Evolutionary conservation across 208 protist genomes (phyloP), one percentile per base, ranked within the genome.

Genomic region (Phytomonas sp.): DNA sequence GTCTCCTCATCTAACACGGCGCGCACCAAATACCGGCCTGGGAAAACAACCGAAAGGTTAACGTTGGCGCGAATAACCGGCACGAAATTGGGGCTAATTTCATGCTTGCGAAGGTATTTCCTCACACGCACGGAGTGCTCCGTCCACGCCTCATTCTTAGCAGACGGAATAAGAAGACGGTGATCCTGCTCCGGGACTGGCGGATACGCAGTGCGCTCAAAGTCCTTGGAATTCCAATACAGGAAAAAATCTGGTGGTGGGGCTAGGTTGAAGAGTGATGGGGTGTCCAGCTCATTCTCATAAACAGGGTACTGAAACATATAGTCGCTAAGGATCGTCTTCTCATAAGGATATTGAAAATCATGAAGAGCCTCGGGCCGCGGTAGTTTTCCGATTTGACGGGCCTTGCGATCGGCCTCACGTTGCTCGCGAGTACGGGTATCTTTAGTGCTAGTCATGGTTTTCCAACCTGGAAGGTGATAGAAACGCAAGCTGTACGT

Each of bases 251-350:
- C 78, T 6, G 89, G 86, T 6, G 92, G 92, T 32, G 86, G 85
- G 4, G 83, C 85, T n/a, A 94, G 37, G 76, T 95, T 83, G 75
- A 94, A 97, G 46, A 95, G 83, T 51, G 88, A 74, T 46, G 89
- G 92, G 13, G 88, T 95, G 72, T 97, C 92, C 13, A 97, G 79
- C 73, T 93, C 88, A 40, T 90, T 90, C 70, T 91, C 92, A 76
- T 91, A 97, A 31, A 95, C 83, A 0, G 92, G 92, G 72, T 90
- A 92, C 77, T 95, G 82, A 67, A 94, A 97, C 92, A 95, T 95
- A 74, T 82, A 80, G 70, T 97, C 92, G 60, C 82, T 93, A 26
- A 97, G 72, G 31, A 95, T 79, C 3, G 89, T 95, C 70, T 95
- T 97, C 64, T 97, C 89, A 68, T 92, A 91, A 7, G 88, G 89